Evolutionary conservation across 176 grass and related monocot species (phyloP).

Genomic region (Triticum turgidum): DNA sequence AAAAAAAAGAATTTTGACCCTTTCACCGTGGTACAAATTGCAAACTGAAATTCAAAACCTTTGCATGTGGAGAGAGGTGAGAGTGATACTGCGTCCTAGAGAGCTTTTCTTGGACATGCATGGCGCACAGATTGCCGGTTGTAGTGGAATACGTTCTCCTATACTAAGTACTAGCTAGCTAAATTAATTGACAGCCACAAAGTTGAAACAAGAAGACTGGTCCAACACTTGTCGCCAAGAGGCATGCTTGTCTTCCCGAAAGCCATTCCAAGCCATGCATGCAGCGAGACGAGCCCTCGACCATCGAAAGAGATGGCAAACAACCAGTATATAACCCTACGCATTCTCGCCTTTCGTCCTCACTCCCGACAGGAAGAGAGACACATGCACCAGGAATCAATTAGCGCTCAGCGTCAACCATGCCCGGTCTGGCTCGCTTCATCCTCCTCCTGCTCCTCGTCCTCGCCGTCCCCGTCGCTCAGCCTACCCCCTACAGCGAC

Average conservation of each 20-base stretch:
- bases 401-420: neutral
- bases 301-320: neutral
- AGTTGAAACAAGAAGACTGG: neutral
- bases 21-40: too few relatives aligned
- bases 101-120: too few relatives aligned
- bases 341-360: neutral
- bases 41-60: too few relatives aligned
- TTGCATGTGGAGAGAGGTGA: too few relatives aligned
- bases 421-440: conserved; percentile 5
- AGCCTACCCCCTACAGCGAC: neutral
- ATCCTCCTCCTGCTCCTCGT: conserved; percentile 16
- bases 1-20: too few relatives aligned
- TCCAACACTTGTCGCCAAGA: conserved; percentile 16
- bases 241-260: conserved; percentile 13
- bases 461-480: neutral
- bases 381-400: neutral
- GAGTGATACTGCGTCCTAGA: too few relatives aligned
- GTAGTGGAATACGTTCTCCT: too few relatives aligned
- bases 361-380: neutral
- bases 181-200: neutral
- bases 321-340: neutral
- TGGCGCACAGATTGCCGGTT: too few relatives aligned
- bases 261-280: conserved; percentile 14
- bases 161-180: too few relatives aligned
- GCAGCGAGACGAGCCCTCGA: neutral